Percentiles rank a stretch among this genome's conserved stretches.
Evolutionary conservation across 257 asterid genomes (phyloP).

Genomic region (Prunella vulgaris): DNA sequence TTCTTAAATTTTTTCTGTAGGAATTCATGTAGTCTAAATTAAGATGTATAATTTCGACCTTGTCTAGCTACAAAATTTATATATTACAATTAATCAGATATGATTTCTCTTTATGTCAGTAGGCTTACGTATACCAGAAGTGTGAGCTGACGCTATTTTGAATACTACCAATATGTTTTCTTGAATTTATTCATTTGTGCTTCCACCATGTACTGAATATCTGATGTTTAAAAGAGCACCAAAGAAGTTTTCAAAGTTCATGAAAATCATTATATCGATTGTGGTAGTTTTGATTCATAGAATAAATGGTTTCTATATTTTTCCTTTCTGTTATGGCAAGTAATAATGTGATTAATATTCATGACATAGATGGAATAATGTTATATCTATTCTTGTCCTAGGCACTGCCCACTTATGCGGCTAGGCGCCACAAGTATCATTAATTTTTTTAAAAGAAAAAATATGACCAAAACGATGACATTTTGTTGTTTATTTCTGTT

Average conservation of each 20-base stretch:
- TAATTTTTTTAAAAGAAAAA: neutral
- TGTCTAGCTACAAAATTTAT: neutral
- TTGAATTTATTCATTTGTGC: neutral
- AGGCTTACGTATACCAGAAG: neutral
- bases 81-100: neutral
- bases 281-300: constrained; percentile 3
- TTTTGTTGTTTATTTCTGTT: neutral
- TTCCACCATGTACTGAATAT: neutral
- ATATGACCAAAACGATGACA: neutral
- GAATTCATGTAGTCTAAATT: neutral
- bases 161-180: neutral
- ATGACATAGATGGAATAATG: neutral
- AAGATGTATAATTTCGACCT: constrained; percentile 5
- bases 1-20: neutral
- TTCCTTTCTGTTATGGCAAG: neutral
- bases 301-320: neutral
- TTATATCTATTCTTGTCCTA: neutral
- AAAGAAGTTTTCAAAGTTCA: neutral
- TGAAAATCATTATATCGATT: neutral
- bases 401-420: neutral
- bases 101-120: neutral
- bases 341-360: neutral
- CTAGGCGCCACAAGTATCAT: neutral
- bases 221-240: neutral
- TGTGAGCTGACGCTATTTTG: too few relatives aligned